Conservation (phyloP, 495 filamentous ascomycete species). For the Elasticomyces elasticus region DNA sequence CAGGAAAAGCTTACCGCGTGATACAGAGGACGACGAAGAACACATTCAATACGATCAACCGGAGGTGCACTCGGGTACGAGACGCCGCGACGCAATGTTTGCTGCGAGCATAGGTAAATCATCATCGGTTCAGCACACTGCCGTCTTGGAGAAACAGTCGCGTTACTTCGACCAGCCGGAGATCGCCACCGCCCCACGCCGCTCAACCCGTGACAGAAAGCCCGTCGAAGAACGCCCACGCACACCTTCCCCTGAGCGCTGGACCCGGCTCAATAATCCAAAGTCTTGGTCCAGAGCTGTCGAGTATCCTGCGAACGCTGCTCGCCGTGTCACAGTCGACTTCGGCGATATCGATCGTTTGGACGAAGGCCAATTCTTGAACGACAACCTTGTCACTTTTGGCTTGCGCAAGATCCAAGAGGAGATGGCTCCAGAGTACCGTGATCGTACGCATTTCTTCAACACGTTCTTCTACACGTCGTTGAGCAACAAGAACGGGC, state of each 20-base stretch:
- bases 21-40: not conserved
- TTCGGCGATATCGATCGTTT: conserved; percentile 69
- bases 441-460: conserved; percentile 65
- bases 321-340: conserved; percentile 61
- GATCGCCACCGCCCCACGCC: not conserved
- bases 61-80: not conserved
- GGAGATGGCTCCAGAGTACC: conserved; percentile 29
- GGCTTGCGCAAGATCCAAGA: conserved; percentile 48
- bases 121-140: not conserved
- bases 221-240: not conserved
- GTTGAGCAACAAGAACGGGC: conserved; percentile 49
- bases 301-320: conserved; percentile 57
- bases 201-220: conserved; percentile 1
- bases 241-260: conserved; percentile 9
- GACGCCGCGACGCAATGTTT: not conserved
- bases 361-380: conserved; percentile 76
- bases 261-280: conserved; percentile 8
- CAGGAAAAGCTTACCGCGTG: too few relatives aligned
- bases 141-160: not conserved
- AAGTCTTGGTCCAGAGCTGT: conserved; percentile 46
- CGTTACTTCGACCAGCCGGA: not conserved
- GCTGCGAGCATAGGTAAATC: not conserved
- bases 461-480: conserved; percentile 86
- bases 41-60: not conserved
- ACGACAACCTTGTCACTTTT: conserved; percentile 85